Evolutionary conservation across 2,329 filamentous ascomycete species (phyloP), one percentile per base, ranked within the genome.

Genomic region (Gnomoniopsis sp.): DNA sequence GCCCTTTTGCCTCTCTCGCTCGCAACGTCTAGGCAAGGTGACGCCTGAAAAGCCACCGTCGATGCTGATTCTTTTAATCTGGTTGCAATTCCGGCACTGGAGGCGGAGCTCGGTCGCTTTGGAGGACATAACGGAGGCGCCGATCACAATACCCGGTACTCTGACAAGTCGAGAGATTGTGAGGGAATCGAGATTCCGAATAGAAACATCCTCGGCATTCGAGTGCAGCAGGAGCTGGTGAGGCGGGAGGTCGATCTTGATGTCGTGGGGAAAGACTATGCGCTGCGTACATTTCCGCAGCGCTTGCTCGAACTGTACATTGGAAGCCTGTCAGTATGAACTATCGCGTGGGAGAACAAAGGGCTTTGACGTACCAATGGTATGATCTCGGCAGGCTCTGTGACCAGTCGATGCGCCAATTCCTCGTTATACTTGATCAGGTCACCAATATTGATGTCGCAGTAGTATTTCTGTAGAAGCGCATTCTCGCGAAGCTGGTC

Each of bases 161-260:
- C 93, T 87, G 43, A 99, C 93, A n/a, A 99, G 88, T 66, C 92
- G 88, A 6, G 93, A 92, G 65, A 99, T 96, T 63, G 91, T 93
- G 63, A 90, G 88, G 10, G 95, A 96, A 67, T 96, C 95, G 43
- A 99, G 84, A 65, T 97, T 92, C 64, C 95, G 89, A 67, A 99
- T 98, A 0, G 93, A 95, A 33, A 93, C 91, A 72, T 96, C 88
- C 54, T 93, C 88, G 64, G 92, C 92, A 59, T 88, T 90, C 53
- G 95, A 98, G 75, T 98, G 93, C 51, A 99, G 86, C 58, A 99
- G 89, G 33, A 99, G 86, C 74, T 99, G 95, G 73, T 98, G 93
- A 67, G 96, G 87, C 3, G 93, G 95, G 56, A 98, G 84, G 57
- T 84, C 76, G 70, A 87, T 82, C 58, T 84, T 79, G 50, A 79